Evolutionary conservation across 2,329 filamentous ascomycete species (phyloP).

Genomic region (Didymella pomorum): DNA sequence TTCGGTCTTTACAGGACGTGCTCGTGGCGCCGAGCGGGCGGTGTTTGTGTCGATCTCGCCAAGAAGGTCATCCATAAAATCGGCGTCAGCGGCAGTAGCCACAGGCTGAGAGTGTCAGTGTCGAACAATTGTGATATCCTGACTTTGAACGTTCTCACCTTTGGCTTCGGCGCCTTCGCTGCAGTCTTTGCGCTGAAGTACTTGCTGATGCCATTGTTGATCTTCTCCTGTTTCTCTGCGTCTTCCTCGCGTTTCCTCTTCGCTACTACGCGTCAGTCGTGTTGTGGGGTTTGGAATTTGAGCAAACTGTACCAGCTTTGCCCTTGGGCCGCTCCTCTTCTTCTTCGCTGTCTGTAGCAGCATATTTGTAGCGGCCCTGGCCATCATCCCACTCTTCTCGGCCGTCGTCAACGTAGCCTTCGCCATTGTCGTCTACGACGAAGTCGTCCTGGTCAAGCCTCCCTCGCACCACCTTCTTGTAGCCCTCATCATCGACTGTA

Average conservation of each 20-base stretch:
- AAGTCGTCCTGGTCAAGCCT: slow-evolving; percentile 95
- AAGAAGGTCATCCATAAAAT: slow-evolving; percentile 84
- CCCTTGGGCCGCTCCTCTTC: slow-evolving; percentile 71
- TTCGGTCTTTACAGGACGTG: slow-evolving; percentile 75
- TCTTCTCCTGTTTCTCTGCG: slow-evolving; percentile 82
- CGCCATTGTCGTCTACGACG: slow-evolving; percentile 97
- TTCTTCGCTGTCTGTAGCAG: slow-evolving; percentile 73
- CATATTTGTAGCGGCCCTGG: slow-evolving; percentile 72
- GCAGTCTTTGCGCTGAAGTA: slow-evolving; percentile 85
- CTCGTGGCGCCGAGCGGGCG: slow-evolving; percentile 60
- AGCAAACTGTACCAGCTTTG: slow-evolving; percentile 61
- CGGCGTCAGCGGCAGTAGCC: slow-evolving; percentile 85
- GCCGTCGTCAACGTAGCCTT: slow-evolving; percentile 95
- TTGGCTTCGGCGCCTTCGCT: slow-evolving; percentile 74
- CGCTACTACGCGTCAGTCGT: slow-evolving; percentile 58
- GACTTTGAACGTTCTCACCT: slow-evolving; percentile 61
- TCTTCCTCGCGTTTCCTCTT: slow-evolving; percentile 92
- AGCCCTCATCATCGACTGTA: slow-evolving; percentile 94
- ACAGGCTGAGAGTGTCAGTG: slow-evolving; percentile 62
- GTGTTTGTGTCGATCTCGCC: slow-evolving; percentile 86
- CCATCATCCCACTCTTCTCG: slow-evolving; percentile 75
- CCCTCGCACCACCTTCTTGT: slow-evolving; percentile 92
- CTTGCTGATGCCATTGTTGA: slow-evolving; percentile 90
- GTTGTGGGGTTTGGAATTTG: no score
- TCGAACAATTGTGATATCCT: not conserved